Base-by-base conservation (phyloP, 169 alveolate genomes). In the Toxoplasma gondii region DNA sequence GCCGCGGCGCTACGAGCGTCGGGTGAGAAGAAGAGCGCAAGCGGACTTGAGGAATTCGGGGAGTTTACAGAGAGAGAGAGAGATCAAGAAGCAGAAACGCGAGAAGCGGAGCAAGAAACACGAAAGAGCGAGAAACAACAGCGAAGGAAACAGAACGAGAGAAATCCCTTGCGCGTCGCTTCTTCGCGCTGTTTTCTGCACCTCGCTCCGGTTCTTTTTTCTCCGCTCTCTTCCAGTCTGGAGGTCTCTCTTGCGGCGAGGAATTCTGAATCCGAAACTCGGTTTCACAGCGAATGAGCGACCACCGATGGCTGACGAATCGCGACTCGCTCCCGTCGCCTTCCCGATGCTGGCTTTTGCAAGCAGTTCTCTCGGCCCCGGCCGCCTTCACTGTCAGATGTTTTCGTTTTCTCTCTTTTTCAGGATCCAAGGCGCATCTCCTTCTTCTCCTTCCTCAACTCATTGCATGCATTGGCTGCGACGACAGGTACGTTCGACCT, bases 351-450 rank as follows among this genome's bases (percentile, higher is more conserved):
- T 64, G 78, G 27, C n/a, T 64, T 64, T 27, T 64, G 17, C n/a
- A 22, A 27, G 17, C n/a, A 27, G n/a, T 64, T 27, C 27, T 64
- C 78, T 64, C 27, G n/a, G 78, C 27, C 78, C 27, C 27, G n/a
- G 78, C 27, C 78, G 27, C 27, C 78, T n/a, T n/a, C n/a, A 7
- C 17, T 69, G 43, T 69, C 39, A 9, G 34, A 7, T 69, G 34
- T 34, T 69, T 34, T 2, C 82, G 10, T 64, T 64, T 27, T 69
- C 39, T 34, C 43, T 5, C n/a, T 31, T n/a, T 78, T n/a, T 78
- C 90, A 82, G 90, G 90, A 2, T 82, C 90, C 24, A 82, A 82
- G 64, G 34, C 44, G 4, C 90, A 82, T 24, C 90, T 82, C 34
- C 38, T 82, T 22, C 90, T 82, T 17, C 90, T 82, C 67, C 90